These are phyloP conservation scores for Pichia sp. DNA, from an alignment of 1,139 yeast genomes.

Conservation along the genomic window DNA sequence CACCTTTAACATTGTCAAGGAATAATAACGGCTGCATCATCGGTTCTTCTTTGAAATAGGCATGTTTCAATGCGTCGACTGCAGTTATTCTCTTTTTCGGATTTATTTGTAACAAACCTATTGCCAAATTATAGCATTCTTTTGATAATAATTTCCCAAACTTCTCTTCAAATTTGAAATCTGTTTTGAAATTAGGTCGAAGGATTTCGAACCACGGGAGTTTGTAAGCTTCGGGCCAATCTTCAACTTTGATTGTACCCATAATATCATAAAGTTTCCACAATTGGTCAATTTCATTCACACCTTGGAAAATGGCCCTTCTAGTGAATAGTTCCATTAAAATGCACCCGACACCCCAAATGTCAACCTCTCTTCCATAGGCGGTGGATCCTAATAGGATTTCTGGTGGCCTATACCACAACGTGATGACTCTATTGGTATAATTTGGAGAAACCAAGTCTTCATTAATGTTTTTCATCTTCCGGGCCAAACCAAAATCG, in stretches of 20 bases:
- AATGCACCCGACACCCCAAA: slow-evolving; percentile 97
- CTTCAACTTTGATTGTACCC: slow-evolving; percentile 81
- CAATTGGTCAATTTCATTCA: slow-evolving; percentile 84
- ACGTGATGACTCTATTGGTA: slow-evolving; percentile 91
- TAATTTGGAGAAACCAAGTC: slow-evolving; percentile 64
- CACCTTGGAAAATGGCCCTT: slow-evolving; percentile 80
- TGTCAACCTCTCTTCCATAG: slow-evolving; percentile 88
- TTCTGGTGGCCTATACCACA: slow-evolving; percentile 99
- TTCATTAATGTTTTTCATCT: slow-evolving; percentile 56
- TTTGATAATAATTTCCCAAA: slow-evolving; percentile 47
- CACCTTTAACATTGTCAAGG: slow-evolving; percentile 61
- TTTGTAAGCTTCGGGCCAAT: slow-evolving; percentile 74
- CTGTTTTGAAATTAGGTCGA: slow-evolving; percentile 52
- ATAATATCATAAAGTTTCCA: slow-evolving; percentile 71
- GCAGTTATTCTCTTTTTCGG: slow-evolving; percentile 69
- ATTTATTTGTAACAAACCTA: slow-evolving; percentile 59
- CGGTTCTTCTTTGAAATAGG: slow-evolving; percentile 73
- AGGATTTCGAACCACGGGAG: slow-evolving; percentile 94
- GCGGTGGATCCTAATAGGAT: slow-evolving; percentile 84
- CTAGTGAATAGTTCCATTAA: slow-evolving; percentile 77
- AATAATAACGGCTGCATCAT: slow-evolving; percentile 54
- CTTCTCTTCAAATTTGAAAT: slow-evolving; percentile 46
- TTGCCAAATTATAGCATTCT: slow-evolving; percentile 65
- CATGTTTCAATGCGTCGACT: slow-evolving; percentile 57
- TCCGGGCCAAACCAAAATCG: slow-evolving; percentile 92